Base-by-base conservation (phyloP, 441 rosid genomes). In the Pelargonium cotyledonis region DNA sequence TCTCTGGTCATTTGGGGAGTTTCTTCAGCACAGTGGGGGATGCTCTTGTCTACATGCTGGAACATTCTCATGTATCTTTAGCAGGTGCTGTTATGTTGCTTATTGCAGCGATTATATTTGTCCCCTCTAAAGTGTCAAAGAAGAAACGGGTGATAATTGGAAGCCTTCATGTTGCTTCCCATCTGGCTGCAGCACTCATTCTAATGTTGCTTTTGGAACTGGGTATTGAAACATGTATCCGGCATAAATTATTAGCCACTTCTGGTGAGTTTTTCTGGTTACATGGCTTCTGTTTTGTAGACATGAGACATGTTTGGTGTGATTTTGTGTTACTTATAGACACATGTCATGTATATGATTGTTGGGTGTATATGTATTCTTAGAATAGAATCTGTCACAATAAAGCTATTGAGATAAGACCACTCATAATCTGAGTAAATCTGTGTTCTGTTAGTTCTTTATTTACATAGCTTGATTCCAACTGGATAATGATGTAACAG, bases 131-230 rank as follows among this genome's bases (percentile, higher is more conserved):
- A 82, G 72, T 85, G 71, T 88, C 99, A 18, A 81, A 90, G 72
- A 95, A 90, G 88, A 95, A 83, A 79, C 87, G 84, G 66, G 84
- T 78, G 40, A 8, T 90, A 21, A 89, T 95, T 60, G 99, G 97
- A 73, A 75, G 90, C 72, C 91, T 95, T 73, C 99, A 95, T 83
- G 91, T 92, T 75, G 78, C 85, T 69, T 85, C 98, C 40, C 99
- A 95, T 83, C 82, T 92, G 71, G 82, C 89, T 63, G 84, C 99
- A 3, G 98, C 99, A 70, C 75, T 92, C 47, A 81, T 95, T 82
- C 96, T 95, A 78, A 88, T 90, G 98, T 76, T 95, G 84, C 86
- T 95, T 70, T 66, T 95, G 81, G 99, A 95, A 75, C 68, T 95
- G 81, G 99, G 99, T 75, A 77, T 92, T 47, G 97, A 95, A 84